Evolutionary conservation across 2,329 filamentous ascomycete species (phyloP).

Genomic region (Fusarium paranaense): DNA sequence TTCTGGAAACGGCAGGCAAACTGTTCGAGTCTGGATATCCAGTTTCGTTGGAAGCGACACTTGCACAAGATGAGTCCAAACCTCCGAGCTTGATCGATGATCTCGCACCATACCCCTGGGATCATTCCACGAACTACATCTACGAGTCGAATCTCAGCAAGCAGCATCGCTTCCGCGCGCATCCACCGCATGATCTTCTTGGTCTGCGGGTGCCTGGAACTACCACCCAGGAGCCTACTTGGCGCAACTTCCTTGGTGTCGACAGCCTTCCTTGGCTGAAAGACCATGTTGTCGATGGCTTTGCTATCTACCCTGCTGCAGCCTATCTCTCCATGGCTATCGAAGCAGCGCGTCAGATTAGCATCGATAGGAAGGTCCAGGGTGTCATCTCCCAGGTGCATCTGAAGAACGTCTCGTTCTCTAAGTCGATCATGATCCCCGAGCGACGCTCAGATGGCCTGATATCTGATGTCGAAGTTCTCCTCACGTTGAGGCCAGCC

Average conservation of each 20-base stretch:
- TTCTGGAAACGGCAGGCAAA: slow-evolving; percentile 24
- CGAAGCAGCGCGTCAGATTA: slow-evolving; percentile 33
- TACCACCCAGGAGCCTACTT: slow-evolving; percentile 25
- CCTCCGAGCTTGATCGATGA: slow-evolving; percentile 22
- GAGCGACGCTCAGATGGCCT: slow-evolving; percentile 20
- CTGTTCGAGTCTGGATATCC: slow-evolving; percentile 27
- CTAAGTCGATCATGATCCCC: slow-evolving; percentile 27
- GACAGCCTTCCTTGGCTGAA: slow-evolving; percentile 53
- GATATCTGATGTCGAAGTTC: slow-evolving; percentile 22
- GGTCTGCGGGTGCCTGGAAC: slow-evolving; percentile 28
- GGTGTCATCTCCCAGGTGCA: slow-evolving; percentile 20
- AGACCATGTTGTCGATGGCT: slow-evolving; percentile 57
- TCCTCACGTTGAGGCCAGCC: slow-evolving; percentile 16
- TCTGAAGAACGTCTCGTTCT: slow-evolving; percentile 16
- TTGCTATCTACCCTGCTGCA: slow-evolving; percentile 55
- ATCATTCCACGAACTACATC: slow-evolving; percentile 51
- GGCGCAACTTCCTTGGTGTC: slow-evolving; percentile 38
- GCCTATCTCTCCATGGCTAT: slow-evolving; percentile 50
- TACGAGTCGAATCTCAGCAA: slow-evolving; percentile 47
- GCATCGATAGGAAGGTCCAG: slow-evolving; percentile 11
- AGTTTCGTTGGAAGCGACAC: slow-evolving; percentile 4
- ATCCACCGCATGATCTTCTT: slow-evolving; percentile 54
- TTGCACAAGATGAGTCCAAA: background rate
- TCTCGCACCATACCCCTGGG: slow-evolving; percentile 55
- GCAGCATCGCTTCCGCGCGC: slow-evolving; percentile 48